Base-by-base conservation (phyloP, 257 asterid genomes). In the Solanum chmielewskii region DNA sequence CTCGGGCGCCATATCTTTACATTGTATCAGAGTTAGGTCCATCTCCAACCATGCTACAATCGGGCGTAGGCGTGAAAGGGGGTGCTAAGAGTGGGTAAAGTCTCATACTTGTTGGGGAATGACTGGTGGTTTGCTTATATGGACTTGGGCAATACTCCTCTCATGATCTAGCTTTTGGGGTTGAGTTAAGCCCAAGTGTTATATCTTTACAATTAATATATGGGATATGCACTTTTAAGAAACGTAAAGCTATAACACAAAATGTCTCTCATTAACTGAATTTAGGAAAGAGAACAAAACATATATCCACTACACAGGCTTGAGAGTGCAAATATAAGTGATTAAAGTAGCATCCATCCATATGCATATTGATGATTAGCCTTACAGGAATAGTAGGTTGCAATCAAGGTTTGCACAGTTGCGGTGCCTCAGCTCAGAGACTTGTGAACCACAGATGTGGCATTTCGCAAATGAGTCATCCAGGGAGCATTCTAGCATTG, bases 381-480 rank as follows among this genome's bases (percentile, higher is more conserved):
- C 99, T 96, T 92, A 96, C 98, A 96, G 92, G 93, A 94, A 96
- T 91, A 96, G 99, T 39, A 93, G 93, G 94, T 96, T 96, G 94
- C 99, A 96, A 77, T 96, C 98, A 7, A 96, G 93, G 91, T 95
- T 96, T 86, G 98, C 99, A 86, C 99, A 96, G 84, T 95, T 96
- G 56, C 98, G 98, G 83, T 96, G 98, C 91, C 95, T 96, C 91
- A 95, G 71, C 89, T 93, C 97, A 13, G 93, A 92, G 37, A 96
- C 92, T 86, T 90, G 91, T 20, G 95, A 93, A 83, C 89, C 89
- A 88, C 99, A 96, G 86, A 90, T 86, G 91, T 91, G 92, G 91
- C 99, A 96, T 83, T 87, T 94, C 56, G 97, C 98, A 87, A 95
- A 95, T 35, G 97, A 88, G 86, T 29, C 68, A 71, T 82, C 84